Percentiles rank a stretch among this genome's conserved stretches.
Evolutionary conservation across 768 basidiomycete genomes (phyloP).

Genomic region (Hygrophorus pudorinus): DNA sequence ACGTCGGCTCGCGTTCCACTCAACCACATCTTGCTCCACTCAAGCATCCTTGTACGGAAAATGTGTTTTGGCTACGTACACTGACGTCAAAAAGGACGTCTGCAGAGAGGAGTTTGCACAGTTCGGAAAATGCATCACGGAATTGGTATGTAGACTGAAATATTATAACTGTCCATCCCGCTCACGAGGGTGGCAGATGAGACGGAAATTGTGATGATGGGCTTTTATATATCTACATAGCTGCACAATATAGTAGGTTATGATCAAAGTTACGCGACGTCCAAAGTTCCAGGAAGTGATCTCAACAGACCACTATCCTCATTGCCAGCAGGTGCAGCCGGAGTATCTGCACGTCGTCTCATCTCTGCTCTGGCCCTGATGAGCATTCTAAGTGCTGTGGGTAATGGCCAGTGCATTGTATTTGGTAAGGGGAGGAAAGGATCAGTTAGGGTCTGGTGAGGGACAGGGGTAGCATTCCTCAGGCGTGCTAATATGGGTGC

Average conservation of each 20-base stretch:
- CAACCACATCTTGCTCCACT: slow-evolving; percentile 60
- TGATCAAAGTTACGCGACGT: slow-evolving; percentile 2
- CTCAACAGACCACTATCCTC: slow-evolving; percentile 14
- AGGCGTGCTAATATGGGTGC: slow-evolving; percentile 44
- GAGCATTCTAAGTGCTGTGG: slow-evolving; percentile 39
- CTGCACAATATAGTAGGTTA: neutral
- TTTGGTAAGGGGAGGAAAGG: slow-evolving; percentile 47
- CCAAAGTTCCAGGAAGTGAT: slow-evolving; percentile 28
- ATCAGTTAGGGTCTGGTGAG: slow-evolving; percentile 18
- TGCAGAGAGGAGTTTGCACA: slow-evolving; percentile 78
- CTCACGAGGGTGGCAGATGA: slow-evolving; percentile 15
- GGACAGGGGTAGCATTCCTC: slow-evolving; percentile 39
- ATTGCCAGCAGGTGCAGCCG: slow-evolving; percentile 12
- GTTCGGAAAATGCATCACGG: slow-evolving; percentile 75
- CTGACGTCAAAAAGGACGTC: slow-evolving; percentile 73
- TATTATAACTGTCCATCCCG: neutral
- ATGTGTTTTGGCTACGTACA: slow-evolving; percentile 77
- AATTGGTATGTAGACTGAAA: slow-evolving; percentile 44
- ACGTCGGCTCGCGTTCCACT: slow-evolving; percentile 55
- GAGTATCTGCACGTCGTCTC: slow-evolving; percentile 19
- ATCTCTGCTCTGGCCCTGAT: slow-evolving; percentile 37
- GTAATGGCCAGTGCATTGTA: slow-evolving; percentile 45
- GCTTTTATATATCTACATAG: neutral
- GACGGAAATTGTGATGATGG: slow-evolving; percentile 22
- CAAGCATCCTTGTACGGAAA: slow-evolving; percentile 79